These are phyloP conservation scores for Diaporthe vaccinii DNA, from an alignment of 2,329 filamentous ascomycete species.

Conservation along the genomic window DNA sequence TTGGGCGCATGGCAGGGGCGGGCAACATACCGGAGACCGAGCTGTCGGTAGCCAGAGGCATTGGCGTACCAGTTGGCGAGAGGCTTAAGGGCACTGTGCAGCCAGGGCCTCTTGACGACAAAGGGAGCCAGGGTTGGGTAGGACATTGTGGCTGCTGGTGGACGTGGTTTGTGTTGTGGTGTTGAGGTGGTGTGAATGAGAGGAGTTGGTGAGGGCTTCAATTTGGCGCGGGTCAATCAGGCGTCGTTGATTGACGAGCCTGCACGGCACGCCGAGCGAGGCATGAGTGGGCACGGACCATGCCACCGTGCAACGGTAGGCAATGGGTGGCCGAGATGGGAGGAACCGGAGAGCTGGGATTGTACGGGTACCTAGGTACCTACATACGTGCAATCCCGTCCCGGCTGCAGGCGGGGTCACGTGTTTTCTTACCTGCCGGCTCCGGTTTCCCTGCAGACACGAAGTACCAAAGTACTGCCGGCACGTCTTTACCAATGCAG, in stretches of 20 bases:
- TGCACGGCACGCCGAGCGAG: conserved; percentile 19
- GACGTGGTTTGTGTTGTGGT: conserved; percentile 40
- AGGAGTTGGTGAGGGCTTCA: conserved; percentile 44
- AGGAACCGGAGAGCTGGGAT: conserved; percentile 30
- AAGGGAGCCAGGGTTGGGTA: conserved; percentile 80
- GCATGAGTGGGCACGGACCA: conserved; percentile 19
- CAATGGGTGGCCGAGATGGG: conserved; percentile 14
- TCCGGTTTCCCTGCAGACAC: not conserved
- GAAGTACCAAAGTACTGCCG: not conserved
- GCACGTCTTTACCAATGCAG: not conserved
- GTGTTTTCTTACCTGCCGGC: not conserved
- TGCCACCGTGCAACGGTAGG: not conserved
- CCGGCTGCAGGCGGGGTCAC: not conserved
- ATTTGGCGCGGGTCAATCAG: conserved; percentile 38
- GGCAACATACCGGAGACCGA: conserved; percentile 82
- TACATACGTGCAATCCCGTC: not conserved
- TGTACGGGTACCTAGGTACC: not conserved
- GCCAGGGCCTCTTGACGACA: conserved; percentile 88
- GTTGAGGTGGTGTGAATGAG: conserved; percentile 41
- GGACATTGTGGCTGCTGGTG: conserved; percentile 70
- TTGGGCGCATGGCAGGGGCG: conserved; percentile 15
- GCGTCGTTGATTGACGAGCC: conserved; percentile 36
- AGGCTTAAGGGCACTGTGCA: conserved; percentile 83
- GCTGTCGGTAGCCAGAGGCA: conserved; percentile 91
- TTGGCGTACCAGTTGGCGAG: conserved; percentile 90